Base-by-base conservation (phyloP, 495 filamentous ascomycete species). In the Terfezia claveryi region DNA sequence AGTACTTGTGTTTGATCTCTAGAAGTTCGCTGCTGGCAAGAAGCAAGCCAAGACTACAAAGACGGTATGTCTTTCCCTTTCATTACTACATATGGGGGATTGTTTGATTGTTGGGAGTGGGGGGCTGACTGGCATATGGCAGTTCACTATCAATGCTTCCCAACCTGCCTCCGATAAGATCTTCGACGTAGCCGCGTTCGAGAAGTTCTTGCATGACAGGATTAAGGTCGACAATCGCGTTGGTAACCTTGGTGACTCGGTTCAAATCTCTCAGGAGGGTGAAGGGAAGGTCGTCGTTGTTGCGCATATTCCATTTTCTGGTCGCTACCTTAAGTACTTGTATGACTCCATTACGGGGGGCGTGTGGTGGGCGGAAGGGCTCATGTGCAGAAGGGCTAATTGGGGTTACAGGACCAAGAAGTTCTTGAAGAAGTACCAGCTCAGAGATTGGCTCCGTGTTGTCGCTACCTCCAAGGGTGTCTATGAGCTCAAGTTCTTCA, bases 371-470 rank as follows among this genome's bases (percentile, higher is more conserved):
- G 54, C n/a, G 23, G 14, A 27, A n/a, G 20, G 54, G 27, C 16
- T 5, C 7, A 16, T 16, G 14, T 2, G 14, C 27, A 27, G 27
- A 27, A 27, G 27, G 27, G 7, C 38, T 20, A 27, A 56, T 62
- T 58, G 27, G 27, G 27, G 27, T 37, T 54, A 61, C 62, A 94
- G 88, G 71, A 98, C 91, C 70, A 98, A 98, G 85, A 98, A 96
- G 78, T 98, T 92, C 82, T 84, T 98, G 71, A 98, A 98, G 85
- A 98, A 98, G 82, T 86, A 94, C 78, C 88, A 95, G 76, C 81
- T 98, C 70, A 84, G 91, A 74, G 91, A 98, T 77, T 98, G 92
- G 92, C 82, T 98, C 68, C 87, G 91, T 63, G 91, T 98, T 61
- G 92, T 98, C 68, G 87, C 87, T 55, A 95, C 87, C 67, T 83